A percentile compares a stretch with the other conserved stretches of the same genome.
Evolutionary conservation across 129 eudicot genomes (phyloP).

Genomic region (Lactuca saligna): DNA sequence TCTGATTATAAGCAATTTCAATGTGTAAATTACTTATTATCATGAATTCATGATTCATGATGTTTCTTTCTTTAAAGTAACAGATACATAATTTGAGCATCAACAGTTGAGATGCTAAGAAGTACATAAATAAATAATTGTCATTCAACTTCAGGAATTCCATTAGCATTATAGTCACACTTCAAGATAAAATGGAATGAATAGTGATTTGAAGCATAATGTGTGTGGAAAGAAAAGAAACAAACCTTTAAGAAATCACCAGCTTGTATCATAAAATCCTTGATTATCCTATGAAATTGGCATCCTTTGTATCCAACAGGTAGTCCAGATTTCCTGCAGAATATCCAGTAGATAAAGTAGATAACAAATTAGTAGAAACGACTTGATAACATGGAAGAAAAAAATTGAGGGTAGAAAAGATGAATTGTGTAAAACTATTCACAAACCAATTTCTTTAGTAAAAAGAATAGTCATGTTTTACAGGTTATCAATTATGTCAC

Average conservation of each 20-base stretch:
- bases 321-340: slow-evolving; percentile 78
- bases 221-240: not conserved
- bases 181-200: not conserved
- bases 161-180: not conserved
- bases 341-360: slow-evolving; percentile 10
- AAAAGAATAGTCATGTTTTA: not conserved
- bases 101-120: not conserved
- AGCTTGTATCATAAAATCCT: slow-evolving; percentile 96
- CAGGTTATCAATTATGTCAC: not conserved
- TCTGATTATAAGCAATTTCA: not conserved
- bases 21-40: not conserved
- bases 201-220: slow-evolving; percentile 7
- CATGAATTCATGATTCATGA: not conserved
- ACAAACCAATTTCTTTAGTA: not conserved
- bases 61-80: slow-evolving; percentile 8
- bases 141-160: not conserved
- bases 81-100: not conserved
- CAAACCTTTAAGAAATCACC: slow-evolving; percentile 91
- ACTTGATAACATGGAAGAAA: not conserved
- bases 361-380: slow-evolving; percentile 15
- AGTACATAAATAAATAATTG: not conserved
- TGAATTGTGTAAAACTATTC: not conserved
- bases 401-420: too few species aligned
- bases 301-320: slow-evolving; percentile 97
- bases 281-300: slow-evolving; percentile 94